Evolutionary conservation across 23 red algal species (phyloP).

Genomic region (Pyropia haitanensis): DNA sequence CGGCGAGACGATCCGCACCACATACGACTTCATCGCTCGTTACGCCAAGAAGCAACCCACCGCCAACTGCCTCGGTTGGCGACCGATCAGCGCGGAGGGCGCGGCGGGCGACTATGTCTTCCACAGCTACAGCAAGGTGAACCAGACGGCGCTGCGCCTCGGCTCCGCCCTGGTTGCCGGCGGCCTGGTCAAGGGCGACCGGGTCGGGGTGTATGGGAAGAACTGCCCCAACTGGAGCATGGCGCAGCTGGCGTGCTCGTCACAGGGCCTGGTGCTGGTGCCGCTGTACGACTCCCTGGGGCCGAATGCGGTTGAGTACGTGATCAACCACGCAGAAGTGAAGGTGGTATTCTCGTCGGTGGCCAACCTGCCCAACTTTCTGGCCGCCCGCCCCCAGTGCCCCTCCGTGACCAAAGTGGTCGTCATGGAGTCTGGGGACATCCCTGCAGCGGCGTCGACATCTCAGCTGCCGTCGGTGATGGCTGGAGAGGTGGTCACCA

Average conservation of each 20-base stretch:
- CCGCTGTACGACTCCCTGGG: slow-evolving; percentile 94
- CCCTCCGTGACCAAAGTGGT: slow-evolving; percentile 15
- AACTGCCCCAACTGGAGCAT: slow-evolving; percentile 82
- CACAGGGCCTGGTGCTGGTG: slow-evolving; percentile 63
- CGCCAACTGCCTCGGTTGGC: slow-evolving; percentile 44
- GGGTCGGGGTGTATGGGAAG: slow-evolving; percentile 72
- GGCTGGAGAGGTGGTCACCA: slow-evolving; percentile 6
- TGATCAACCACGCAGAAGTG: slow-evolving; percentile 69
- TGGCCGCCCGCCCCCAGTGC: slow-evolving; percentile 8
- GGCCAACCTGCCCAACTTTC: slow-evolving; percentile 25
- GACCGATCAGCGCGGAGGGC: slow-evolving; percentile 2
- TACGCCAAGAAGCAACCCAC: slow-evolving; percentile 8
- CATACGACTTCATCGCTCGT: slow-evolving; percentile 17
- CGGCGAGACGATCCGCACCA: slow-evolving; percentile 4
- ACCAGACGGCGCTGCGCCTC: slow-evolving; percentile 2
- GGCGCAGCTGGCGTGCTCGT: slow-evolving; percentile 43
- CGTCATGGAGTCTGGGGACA: slow-evolving; percentile 18
- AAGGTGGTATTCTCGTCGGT: slow-evolving; percentile 41
- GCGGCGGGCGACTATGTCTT: slow-evolving; percentile 43
- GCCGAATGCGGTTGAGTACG: slow-evolving; percentile 69
- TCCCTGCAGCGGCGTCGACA: no score
- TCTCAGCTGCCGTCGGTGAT: neutral
- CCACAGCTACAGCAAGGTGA: slow-evolving; percentile 53
- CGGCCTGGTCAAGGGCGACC: slow-evolving; percentile 60
- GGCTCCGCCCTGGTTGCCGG: slow-evolving; percentile 31